Base-by-base conservation (phyloP, 2,329 filamentous ascomycete species). In the Nannizziopsis arthrosporioides region DNA sequence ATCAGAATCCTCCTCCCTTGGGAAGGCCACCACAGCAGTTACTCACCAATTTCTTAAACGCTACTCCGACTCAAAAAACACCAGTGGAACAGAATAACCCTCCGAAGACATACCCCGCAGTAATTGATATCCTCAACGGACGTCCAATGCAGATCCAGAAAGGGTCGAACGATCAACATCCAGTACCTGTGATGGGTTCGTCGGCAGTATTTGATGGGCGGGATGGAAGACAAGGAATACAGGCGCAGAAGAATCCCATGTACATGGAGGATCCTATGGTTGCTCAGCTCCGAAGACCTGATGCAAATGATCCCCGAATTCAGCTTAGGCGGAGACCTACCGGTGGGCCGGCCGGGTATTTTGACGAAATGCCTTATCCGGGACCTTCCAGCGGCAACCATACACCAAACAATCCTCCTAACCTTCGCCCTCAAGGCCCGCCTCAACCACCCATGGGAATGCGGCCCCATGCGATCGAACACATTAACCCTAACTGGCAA, bases 211-310 rank as follows among this genome's bases (percentile, higher is more conserved):
- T 27, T 27, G 22, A 27, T 27, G 22, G 22, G 22, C 3, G 22
- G 7, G 22, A 27, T 27, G 22, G 47, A 55, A 42, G 19, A 27
- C 65, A 63, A 18, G 62, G 61, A 11, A 56, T 68, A 35, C 57
- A 56, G 15, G 56, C 59, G 41, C 64, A 64, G 48, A 69, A 67
- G 50, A 57, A 54, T 14, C 62, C 63, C 2, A 55, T 55, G 40
- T 68, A 68, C 51, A 57, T 70, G 37, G 66, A 71, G 47, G 69
- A 72, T 47, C 67, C 67, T 7, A 64, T 66, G 15, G 65, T 68
- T 54, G 61, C 69, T 42, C 63, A 65, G 50, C 63, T 68, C 61
- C 62, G 64, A 50, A 57, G 68, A 55, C 59, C 64, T 17, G 63
- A 69, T 41, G 27, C 56, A 43, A 54, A 54, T 35, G 55, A 57